Evolutionary conservation across 805 yeast species (phyloP).

Genomic region (Lipomyces yamadae): DNA sequence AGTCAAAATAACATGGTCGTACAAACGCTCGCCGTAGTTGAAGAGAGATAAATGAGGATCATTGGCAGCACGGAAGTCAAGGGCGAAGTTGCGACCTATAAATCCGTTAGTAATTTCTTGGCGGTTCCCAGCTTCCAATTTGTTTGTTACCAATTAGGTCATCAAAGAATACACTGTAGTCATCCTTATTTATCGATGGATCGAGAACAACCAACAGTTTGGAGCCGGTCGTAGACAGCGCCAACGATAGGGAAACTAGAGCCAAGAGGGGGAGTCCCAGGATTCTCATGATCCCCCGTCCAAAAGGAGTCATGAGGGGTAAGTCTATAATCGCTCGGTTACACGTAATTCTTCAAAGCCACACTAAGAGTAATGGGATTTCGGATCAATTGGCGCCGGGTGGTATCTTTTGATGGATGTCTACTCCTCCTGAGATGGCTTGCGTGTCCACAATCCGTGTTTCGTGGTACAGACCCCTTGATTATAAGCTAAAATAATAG

Average conservation of each 20-base stretch:
- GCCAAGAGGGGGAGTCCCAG: neutral
- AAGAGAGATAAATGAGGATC: slow-evolving; percentile 47
- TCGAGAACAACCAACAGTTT: slow-evolving; percentile 47
- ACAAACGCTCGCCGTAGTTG: slow-evolving; percentile 52
- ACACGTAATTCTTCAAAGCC: neutral
- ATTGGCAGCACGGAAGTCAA: slow-evolving; percentile 44
- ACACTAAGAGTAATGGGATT: neutral
- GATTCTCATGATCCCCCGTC: neutral
- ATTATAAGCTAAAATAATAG: too few species aligned
- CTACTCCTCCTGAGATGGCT: too few species aligned
- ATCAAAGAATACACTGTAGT: slow-evolving; percentile 43
- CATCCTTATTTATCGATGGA: slow-evolving; percentile 40
- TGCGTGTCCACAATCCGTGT: too few species aligned
- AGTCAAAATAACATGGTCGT: slow-evolving; percentile 62
- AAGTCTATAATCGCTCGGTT: neutral
- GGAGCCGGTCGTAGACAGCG: slow-evolving; percentile 35
- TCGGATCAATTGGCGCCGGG: neutral
- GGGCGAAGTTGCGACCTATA: slow-evolving; percentile 46
- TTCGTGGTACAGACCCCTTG: too few species aligned
- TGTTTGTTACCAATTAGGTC: slow-evolving; percentile 37
- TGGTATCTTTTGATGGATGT: too few species aligned
- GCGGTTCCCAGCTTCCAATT: neutral
- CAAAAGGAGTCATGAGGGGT: neutral
- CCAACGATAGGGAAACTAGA: slow-evolving; percentile 14
- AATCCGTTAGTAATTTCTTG: slow-evolving; percentile 38